Conservation (phyloP, 2,329 filamentous ascomycete genomes). For the Immersiporthe knoxdaviesiana region DNA sequence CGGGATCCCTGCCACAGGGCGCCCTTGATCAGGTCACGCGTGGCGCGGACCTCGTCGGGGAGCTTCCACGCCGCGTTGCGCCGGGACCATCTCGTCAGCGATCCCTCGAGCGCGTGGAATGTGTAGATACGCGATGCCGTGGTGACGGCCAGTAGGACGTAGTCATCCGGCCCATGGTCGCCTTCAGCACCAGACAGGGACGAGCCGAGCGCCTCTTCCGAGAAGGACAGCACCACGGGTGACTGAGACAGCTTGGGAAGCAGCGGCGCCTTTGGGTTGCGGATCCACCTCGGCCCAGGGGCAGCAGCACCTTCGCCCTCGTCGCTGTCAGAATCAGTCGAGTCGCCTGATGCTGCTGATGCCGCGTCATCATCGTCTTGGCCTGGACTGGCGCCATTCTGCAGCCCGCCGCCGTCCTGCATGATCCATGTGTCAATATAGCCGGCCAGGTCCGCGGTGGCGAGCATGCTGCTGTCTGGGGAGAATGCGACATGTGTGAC, state of each 20-base stretch:
- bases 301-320: conserved; percentile 38
- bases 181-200: conserved; percentile 33
- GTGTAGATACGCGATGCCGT: conserved; percentile 70
- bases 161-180: conserved; percentile 18
- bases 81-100: conserved; percentile 82
- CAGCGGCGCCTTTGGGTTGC: conserved; percentile 70
- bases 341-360: conserved; percentile 33
- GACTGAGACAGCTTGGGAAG: conserved; percentile 69
- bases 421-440: conserved; percentile 87
- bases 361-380: conserved; percentile 42
- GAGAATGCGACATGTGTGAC: conserved; percentile 80
- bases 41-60: conserved; percentile 72
- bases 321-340: conserved; percentile 34
- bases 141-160: conserved; percentile 50
- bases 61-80: conserved; percentile 77
- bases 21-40: conserved; percentile 81
- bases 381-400: conserved; percentile 33
- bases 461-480: conserved; percentile 76
- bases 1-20: conserved; percentile 80
- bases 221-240: conserved; percentile 71
- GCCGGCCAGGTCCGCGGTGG: conserved; percentile 79
- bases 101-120: conserved; percentile 77
- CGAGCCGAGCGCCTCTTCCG: conserved; percentile 48
- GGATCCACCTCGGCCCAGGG: conserved; percentile 70
- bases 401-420: conserved; percentile 55